Evolutionary conservation across 768 basidiomycete genomes (phyloP).

Genomic region (Sarcodon sp.): DNA sequence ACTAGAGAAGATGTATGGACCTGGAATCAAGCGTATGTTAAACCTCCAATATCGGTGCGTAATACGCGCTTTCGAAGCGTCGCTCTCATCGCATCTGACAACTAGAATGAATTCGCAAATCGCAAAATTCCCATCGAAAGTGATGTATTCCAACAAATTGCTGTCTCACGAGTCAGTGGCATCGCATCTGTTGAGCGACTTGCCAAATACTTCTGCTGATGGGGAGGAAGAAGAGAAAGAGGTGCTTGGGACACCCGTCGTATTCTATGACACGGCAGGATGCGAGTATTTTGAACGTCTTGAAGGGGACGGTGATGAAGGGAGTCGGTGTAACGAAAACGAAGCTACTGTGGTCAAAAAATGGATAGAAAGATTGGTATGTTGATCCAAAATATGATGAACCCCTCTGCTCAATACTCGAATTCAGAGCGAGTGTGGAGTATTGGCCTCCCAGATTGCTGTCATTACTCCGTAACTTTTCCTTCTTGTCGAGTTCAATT

Average conservation of each 20-base stretch:
- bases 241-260: constrained; percentile 59
- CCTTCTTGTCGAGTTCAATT: not conserved
- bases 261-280: constrained; percentile 92
- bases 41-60: constrained; percentile 78
- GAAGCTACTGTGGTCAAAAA: constrained; percentile 77
- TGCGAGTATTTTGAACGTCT: constrained; percentile 86
- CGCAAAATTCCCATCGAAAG: constrained; percentile 74
- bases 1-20: constrained; percentile 80
- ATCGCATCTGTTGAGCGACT: constrained; percentile 55
- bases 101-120: constrained; percentile 80
- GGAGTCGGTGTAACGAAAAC: constrained; percentile 89
- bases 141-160: constrained; percentile 64
- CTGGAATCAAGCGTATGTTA: constrained; percentile 74
- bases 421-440: constrained; percentile 41
- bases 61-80: not conserved
- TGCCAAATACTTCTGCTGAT: constrained; percentile 37
- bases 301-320: constrained; percentile 75
- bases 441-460: constrained; percentile 65
- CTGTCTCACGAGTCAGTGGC: constrained; percentile 62
- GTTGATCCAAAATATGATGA: constrained; percentile 8
- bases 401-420: not conserved
- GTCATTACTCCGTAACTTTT: constrained; percentile 69
- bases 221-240: constrained; percentile 65
- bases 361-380: constrained; percentile 74
- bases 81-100: not conserved